A percentile compares a stretch with the other conserved stretches of the same genome.
phyloP scores from a whole-genome alignment of 768 basidiomycete genomes.

The Hysterangium stoloniferum region DNA sequence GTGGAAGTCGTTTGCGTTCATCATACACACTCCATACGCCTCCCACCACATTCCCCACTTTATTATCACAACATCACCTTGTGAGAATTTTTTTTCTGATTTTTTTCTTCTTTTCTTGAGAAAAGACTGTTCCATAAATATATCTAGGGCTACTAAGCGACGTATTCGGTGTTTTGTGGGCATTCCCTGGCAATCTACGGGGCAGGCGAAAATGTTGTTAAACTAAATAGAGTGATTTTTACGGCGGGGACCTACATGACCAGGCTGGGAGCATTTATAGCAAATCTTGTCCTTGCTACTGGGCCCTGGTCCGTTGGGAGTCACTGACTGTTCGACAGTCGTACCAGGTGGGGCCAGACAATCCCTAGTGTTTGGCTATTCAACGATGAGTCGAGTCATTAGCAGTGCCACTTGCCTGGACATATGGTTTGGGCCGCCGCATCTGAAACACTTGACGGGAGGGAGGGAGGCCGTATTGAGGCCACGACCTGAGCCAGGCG shows the following conservation, averaged over 20 bases:
- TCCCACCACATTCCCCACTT: not conserved
- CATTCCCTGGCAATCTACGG: conserved; percentile 21
- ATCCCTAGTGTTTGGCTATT: conserved; percentile 40
- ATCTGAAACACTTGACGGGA: conserved; percentile 83
- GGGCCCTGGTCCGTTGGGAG: conserved; percentile 29
- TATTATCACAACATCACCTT: conserved; percentile 4
- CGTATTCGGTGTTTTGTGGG: conserved; percentile 17
- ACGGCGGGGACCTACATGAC: conserved; percentile 53
- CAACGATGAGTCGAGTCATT: not conserved
- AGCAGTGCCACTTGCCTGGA: conserved; percentile 43
- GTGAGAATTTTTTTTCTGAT: no score
- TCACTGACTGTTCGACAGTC: conserved; percentile 38
- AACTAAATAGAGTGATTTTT: conserved; percentile 19
- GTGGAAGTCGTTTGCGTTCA: not conserved
- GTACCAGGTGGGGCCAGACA: conserved; percentile 70
- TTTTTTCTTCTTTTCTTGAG: not conserved
- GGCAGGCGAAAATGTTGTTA: not conserved
- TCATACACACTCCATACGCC: not conserved
- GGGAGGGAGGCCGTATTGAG: conserved; percentile 72
- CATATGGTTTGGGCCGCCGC: conserved; percentile 84
- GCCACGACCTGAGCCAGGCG: conserved; percentile 65
- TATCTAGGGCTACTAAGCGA: conserved; percentile 2
- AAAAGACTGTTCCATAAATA: not conserved
- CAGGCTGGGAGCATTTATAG: conserved; percentile 83
- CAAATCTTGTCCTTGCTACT: conserved; percentile 70